Evolutionary conservation across 345 rosid genomes (phyloP).

Genomic region (Brassica nigra): DNA sequence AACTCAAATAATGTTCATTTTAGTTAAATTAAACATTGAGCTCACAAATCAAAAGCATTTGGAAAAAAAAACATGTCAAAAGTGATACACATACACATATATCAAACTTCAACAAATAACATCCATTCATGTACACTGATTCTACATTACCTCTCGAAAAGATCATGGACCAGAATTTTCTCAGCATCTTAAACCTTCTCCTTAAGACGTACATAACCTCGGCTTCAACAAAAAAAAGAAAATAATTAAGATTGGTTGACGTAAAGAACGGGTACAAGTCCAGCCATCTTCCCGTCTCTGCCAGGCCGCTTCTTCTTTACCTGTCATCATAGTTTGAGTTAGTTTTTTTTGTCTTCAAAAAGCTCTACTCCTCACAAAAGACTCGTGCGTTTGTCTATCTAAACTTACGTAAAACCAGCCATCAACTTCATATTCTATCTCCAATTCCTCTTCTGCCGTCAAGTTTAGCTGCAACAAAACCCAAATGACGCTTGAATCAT

Average conservation of each 20-base stretch:
- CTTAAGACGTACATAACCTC: neutral
- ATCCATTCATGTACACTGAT: neutral
- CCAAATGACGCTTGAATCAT: slow-evolving; percentile 10
- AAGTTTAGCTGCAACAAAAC: slow-evolving; percentile 77
- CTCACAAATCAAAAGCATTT: neutral
- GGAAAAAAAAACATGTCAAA: neutral
- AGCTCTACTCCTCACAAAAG: neutral
- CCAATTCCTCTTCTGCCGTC: slow-evolving; percentile 90
- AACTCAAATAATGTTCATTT: neutral
- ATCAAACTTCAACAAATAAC: neutral
- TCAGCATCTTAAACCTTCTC: neutral
- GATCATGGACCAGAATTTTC: neutral
- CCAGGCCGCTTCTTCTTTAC: slow-evolving; percentile 98
- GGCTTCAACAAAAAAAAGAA: slow-evolving; percentile 4
- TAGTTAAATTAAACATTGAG: neutral
- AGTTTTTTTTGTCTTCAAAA: neutral
- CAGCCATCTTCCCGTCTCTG: slow-evolving; percentile 96
- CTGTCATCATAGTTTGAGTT: slow-evolving; percentile 47
- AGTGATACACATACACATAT: neutral
- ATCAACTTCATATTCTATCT: slow-evolving; percentile 95
- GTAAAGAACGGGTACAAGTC: slow-evolving; percentile 95
- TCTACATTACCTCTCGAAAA: neutral
- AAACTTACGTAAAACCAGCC: slow-evolving; percentile 97
- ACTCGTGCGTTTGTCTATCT: slow-evolving; percentile 10
- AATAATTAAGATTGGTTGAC: slow-evolving; percentile 62